Base-by-base conservation (phyloP, 2,329 filamentous ascomycete species). In the Rhinocladiella similis region DNA sequence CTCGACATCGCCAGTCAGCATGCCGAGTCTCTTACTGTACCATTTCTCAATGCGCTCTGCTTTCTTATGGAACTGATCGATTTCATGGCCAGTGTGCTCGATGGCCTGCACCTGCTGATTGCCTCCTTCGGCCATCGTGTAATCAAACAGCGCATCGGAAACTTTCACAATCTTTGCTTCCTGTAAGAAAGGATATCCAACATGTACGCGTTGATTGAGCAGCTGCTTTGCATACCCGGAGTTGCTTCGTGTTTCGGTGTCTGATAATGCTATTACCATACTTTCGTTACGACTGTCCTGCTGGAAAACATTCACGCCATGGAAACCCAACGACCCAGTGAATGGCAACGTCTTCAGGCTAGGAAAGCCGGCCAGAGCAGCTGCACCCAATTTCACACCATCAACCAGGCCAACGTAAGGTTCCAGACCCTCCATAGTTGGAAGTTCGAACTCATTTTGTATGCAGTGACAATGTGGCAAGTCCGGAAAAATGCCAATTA, bases 281-380 rank as follows among this genome's bases (percentile, higher is more conserved):
- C 93, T 99, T 72, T 97, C 92, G 68, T 97, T 97, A 48, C 91
- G 87, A 70, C 92, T 97, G 65, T 97, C 94, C 65, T 93, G 86
- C 69, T 96, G 91, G 77, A 99, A 99, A 33, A 99, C 91, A 61
- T 87, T 94, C 59, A 99, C 90, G 2, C 91, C 91, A 64, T 96
- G 90, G 72, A 91, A 96, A 7, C 87, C 90, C 47, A 97, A 79
- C 54, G 85, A 82, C 1, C 90, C 94, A 58, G 85, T 86, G 71
- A 94, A 92, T 0, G 91, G 89, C 39, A 99, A 76, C 1, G 89
- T 94, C 63, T 92, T 89, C 66, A 99, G 75, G 62, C 88, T 94
- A 5, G 94, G 94, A 71, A 99, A 99, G 3, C 94, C 94, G 55
- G 94, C 93, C 60, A 97, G 76, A n/a, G 94, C 91, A 53, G 86